Evolutionary conservation across 2,329 filamentous ascomycete genomes (phyloP).

Genomic region (Blastomyces parvus): DNA sequence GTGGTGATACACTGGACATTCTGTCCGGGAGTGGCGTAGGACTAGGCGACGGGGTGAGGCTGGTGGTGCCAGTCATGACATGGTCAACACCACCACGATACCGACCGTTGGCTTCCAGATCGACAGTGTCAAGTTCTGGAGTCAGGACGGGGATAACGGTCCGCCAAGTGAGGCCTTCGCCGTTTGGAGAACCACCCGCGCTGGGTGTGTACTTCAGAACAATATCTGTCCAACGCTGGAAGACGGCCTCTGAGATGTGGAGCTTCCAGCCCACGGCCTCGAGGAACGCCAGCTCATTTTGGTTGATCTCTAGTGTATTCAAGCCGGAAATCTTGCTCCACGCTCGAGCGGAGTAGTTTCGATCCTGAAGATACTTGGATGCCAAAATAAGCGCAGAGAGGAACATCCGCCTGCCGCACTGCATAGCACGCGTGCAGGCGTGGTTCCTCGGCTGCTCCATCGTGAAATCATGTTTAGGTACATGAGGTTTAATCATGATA

Average conservation of each 20-base stretch:
- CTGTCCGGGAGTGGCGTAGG: slow-evolving; percentile 1
- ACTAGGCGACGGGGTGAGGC: slow-evolving; percentile 10
- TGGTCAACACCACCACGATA: slow-evolving; percentile 14
- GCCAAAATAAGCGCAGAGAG: slow-evolving; percentile 87
- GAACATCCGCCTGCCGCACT: slow-evolving; percentile 97
- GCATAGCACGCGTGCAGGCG: slow-evolving; percentile 66
- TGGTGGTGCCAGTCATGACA: slow-evolving; percentile 19
- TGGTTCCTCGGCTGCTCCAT: slow-evolving; percentile 72
- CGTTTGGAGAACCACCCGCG: slow-evolving; percentile 31
- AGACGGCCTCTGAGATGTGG: slow-evolving; percentile 80
- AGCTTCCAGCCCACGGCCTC: slow-evolving; percentile 87
- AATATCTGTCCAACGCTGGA: slow-evolving; percentile 89
- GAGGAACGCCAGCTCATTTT: slow-evolving; percentile 89
- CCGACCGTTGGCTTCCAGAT: slow-evolving; percentile 29
- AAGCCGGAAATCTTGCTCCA: slow-evolving; percentile 99
- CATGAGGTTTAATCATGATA: slow-evolving; percentile 82
- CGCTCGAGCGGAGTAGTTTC: slow-evolving; percentile 92
- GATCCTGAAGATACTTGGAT: slow-evolving; percentile 95
- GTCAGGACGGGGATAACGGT: slow-evolving; percentile 47
- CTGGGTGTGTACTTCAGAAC: slow-evolving; percentile 73
- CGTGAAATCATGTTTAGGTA: slow-evolving; percentile 74
- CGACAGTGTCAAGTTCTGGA: slow-evolving; percentile 46
- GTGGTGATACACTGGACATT: slow-evolving; percentile 2
- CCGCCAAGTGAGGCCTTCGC: slow-evolving; percentile 33
- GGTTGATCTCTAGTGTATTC: slow-evolving; percentile 86